Base-by-base conservation (phyloP, 306 rosid species). In the Inga laurina region DNA sequence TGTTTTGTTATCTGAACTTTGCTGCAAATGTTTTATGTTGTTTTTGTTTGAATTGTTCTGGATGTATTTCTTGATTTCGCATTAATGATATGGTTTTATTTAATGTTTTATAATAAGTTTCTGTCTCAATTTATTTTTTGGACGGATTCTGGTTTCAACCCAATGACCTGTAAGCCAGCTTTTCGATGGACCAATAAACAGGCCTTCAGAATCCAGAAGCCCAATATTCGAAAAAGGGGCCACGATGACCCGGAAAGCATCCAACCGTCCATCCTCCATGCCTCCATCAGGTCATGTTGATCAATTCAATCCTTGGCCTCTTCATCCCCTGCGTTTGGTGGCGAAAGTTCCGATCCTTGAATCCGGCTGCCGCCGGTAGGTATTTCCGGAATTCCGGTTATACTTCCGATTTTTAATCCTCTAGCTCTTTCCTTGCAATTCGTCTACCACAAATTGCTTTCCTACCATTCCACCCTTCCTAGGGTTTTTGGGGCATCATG, bases 401-500 rank as follows among this genome's bases (percentile, higher is more conserved):
- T 44, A 44, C 34, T 19, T 21, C 35, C 5, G 44, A 30, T 76
- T 43, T 12, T 4, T 35, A 46, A 24, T 67, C 30, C 4, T 11
- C 4, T 7, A 1, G 66, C 41, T 41, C 48, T 75, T 30, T 21
- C 7, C 8, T 77, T 61, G 22, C 69, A 22, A 3, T 64, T 74
- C 57, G 12, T 45, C 32, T 74, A 69, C 73, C 34, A 0, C 30
- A 48, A 13, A 32, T 81, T 27, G 19, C 65, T 39, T 35, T 49
- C 32, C 65, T 34, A 35, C 52, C 27, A 24, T 45, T 61, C 21
- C 68, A 34, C 54, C 45, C 64, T 74, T 76, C 46, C 73, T 46
- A 52, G 75, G 51, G 74, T 75, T 79, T 72, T 67, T 22, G 43
- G 24, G 49, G 44, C 78, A 41, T 77, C 72, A 93, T 88, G 98